Base-by-base conservation (phyloP, 306 rosid genomes). In the Acacia melanoxylon region DNA sequence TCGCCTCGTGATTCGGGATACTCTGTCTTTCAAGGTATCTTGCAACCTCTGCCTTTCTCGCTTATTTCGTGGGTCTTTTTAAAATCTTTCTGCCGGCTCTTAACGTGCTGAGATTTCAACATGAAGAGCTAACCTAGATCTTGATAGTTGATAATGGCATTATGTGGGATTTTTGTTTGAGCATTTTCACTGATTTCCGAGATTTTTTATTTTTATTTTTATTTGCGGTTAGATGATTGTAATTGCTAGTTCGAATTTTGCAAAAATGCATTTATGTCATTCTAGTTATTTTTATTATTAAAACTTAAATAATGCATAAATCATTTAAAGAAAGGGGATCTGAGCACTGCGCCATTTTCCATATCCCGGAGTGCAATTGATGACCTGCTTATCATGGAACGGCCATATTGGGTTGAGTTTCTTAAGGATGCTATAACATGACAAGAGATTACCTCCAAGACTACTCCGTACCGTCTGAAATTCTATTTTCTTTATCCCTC, bases 1-100 rank as follows among this genome's bases (percentile, higher is more conserved):
- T 74, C 98, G 98, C 86, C 99, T 95, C 78, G 98, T 95, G 33
- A 94, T 95, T 85, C 98, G 99, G 35, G 96, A 95, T 27, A 93
- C 94, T 72, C 78, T 91, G 76, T 93, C 97, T n/a, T 90, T 95
- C 59, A 95, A 93, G 97, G 98, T 92, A 0, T 6, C 41, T 4
- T 49, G 5, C 24, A 12, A 52, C 2, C 25, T 35, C 19, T 10
- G 11, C 6, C 13, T 42, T 31, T 4, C 14, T 19, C 22, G 20
- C 31, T 17, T 2, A 25, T 35, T 51, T 62, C 48, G 31, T 12
- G 54, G 11, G 4, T 42, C 35, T 69, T 31, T 42, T 49, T 69
- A 12, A 42, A 69, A 7, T 41, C n/a, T 20, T 0, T 42, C 2
- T n/a, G 19, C 52, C 16, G 46, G 31, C 17, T 12, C 16, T 69